A percentile compares a stretch with the other conserved stretches of the same genome.
Evolutionary conservation across 148 eudicot species (phyloP).

Genomic region (Rhododendron griersonianum): DNA sequence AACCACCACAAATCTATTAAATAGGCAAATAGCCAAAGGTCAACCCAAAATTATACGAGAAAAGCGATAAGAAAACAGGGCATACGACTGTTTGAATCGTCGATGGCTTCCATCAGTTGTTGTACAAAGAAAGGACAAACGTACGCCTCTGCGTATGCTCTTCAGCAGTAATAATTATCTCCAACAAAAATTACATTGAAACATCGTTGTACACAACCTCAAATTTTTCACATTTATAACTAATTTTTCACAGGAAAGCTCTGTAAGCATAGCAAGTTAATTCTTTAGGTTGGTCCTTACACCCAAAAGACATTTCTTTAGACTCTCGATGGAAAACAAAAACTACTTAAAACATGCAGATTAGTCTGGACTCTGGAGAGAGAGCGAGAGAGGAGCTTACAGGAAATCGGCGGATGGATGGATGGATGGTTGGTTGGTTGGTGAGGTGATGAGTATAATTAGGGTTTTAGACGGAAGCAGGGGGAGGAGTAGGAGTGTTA

Average conservation of each 20-base stretch:
- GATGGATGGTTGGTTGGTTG: not conserved
- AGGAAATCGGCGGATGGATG: not conserved
- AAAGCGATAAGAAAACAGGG: not conserved
- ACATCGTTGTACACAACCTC: not conserved
- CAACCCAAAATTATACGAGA: not conserved
- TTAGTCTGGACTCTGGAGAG: not conserved
- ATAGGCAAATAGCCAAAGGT: not conserved
- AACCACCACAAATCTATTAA: not conserved
- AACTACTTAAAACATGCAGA: not conserved
- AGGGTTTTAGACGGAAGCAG: not conserved
- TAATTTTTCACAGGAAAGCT: not conserved
- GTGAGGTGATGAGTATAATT: not conserved
- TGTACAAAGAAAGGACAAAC: not conserved
- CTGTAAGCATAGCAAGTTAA: not conserved
- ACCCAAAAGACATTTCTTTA: not conserved
- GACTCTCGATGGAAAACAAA: not conserved
- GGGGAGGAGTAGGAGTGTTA: not conserved
- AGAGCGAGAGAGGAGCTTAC: not conserved
- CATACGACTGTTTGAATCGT: not conserved
- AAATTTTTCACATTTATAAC: not conserved
- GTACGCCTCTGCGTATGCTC: not conserved
- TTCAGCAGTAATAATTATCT: not conserved
- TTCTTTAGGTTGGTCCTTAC: not conserved
- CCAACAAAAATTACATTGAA: not conserved
- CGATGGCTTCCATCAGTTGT: not conserved